Evolutionary conservation across 345 rosid species (phyloP).

Genomic region (Eucalyptus fibrosa): DNA sequence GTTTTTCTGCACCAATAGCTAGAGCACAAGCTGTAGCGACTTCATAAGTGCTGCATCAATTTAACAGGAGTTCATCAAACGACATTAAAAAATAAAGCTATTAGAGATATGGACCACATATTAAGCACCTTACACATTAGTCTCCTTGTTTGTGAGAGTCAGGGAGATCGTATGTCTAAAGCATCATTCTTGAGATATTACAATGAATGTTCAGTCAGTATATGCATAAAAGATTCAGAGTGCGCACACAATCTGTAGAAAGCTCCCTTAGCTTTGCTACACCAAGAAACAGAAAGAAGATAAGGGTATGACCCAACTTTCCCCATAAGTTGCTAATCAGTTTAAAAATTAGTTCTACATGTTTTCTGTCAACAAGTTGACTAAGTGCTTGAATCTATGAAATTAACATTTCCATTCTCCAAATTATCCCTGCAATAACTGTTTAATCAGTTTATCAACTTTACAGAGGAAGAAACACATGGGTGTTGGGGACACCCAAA

Average conservation of each 20-base stretch:
- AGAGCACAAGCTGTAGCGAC: constrained; percentile 98
- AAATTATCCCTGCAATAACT: not conserved
- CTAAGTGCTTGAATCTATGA: not conserved
- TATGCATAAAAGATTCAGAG: not conserved
- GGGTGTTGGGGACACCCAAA: not conserved
- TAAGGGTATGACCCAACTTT: not conserved
- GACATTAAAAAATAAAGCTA: not conserved
- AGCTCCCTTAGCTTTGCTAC: not conserved
- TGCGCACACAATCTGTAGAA: not conserved
- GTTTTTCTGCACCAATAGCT: constrained; percentile 93
- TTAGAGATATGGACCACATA: not conserved
- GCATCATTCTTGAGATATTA: not conserved
- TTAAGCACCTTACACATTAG: not conserved
- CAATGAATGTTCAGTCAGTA: not conserved
- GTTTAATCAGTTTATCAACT: not conserved
- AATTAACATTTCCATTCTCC: not conserved
- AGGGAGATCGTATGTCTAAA: not conserved
- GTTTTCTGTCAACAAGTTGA: not conserved
- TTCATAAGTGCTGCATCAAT: constrained; percentile 73
- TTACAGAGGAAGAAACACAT: not conserved
- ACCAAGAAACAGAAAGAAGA: not conserved
- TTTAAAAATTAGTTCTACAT: not conserved
- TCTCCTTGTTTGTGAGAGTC: not conserved
- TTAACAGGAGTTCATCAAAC: not conserved
- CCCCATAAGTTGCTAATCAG: not conserved